These are phyloP conservation scores for Amanita rimosa DNA, from an alignment of 768 basidiomycete species.

Conservation along the genomic window DNA sequence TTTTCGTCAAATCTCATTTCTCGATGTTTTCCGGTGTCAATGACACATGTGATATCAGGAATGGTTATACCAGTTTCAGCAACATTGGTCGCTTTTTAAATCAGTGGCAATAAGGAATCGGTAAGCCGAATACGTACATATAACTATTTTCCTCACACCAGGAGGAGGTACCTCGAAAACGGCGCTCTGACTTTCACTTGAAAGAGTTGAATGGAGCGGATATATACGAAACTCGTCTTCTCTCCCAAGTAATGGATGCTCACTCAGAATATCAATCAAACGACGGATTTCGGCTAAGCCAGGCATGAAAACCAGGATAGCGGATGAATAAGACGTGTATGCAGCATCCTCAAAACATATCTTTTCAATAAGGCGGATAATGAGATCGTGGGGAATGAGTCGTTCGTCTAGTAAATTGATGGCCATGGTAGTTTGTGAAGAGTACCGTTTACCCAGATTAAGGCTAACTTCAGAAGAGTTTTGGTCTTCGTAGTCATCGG, in stretches of 20 bases:
- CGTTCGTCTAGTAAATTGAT: constrained; percentile 83
- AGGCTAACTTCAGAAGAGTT: constrained; percentile 24
- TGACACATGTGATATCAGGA: constrained; percentile 94
- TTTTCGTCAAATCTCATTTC: constrained; percentile 99
- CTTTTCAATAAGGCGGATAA: constrained; percentile 70
- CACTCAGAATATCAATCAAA: constrained; percentile 68
- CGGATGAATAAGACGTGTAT: constrained; percentile 53
- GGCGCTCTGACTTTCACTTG: constrained; percentile 80
- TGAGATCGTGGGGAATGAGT: constrained; percentile 84
- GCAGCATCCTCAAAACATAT: constrained; percentile 61
- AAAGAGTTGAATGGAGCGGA: constrained; percentile 87
- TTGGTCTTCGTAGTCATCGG: constrained; percentile 61
- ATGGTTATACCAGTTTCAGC: constrained; percentile 98
- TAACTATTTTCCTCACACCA: constrained; percentile 86
- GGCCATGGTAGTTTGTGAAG: constrained; percentile 58
- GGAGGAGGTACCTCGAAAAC: constrained; percentile 83
- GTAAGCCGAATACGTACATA: constrained; percentile 40
- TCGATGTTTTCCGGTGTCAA: constrained; percentile 87
- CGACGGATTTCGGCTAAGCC: constrained; percentile 90
- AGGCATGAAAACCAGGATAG: constrained; percentile 88
- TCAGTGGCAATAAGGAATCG: not conserved
- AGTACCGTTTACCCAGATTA: constrained; percentile 74
- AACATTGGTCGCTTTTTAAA: constrained; percentile 67
- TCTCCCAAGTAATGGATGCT: constrained; percentile 64
- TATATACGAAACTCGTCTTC: constrained; percentile 59